These are phyloP conservation scores for Phaeophleospora eucalypticola DNA, from an alignment of 2,329 filamentous ascomycete species.

Conservation along the genomic window DNA sequence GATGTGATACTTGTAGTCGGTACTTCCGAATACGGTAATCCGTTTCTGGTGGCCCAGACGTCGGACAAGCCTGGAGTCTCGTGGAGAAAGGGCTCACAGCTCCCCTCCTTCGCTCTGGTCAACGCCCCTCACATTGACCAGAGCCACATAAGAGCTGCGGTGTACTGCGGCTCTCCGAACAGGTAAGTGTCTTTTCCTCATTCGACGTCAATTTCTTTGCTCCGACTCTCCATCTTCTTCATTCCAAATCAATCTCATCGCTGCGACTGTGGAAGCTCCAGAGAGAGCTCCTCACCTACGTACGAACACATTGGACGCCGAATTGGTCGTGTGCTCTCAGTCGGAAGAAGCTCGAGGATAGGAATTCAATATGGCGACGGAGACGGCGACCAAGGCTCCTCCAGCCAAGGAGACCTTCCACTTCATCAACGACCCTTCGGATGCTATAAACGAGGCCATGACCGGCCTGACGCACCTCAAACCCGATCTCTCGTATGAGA, in stretches of 20 bases:
- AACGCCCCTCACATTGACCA: slow-evolving; percentile 8
- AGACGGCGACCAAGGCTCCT: slow-evolving; percentile 19
- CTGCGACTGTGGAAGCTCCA: too few relatives aligned
- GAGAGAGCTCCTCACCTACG: too few relatives aligned
- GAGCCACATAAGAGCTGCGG: slow-evolving; percentile 7
- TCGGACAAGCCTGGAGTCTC: too few relatives aligned
- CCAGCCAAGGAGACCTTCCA: slow-evolving; percentile 35
- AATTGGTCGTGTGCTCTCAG: background rate
- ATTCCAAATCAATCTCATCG: too few relatives aligned
- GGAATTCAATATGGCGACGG: slow-evolving; percentile 20
- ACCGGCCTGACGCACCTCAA: slow-evolving; percentile 34
- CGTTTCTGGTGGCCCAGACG: too few relatives aligned
- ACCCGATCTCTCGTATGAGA: slow-evolving; percentile 31
- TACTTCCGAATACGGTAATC: too few relatives aligned
- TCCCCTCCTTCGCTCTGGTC: slow-evolving; percentile 3
- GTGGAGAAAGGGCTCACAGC: too few relatives aligned
- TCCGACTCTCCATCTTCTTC: too few relatives aligned
- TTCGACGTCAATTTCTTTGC: too few relatives aligned
- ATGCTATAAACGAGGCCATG: slow-evolving; percentile 35
- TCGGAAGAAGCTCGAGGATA: background rate
- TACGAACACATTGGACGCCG: background rate
- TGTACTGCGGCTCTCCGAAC: background rate
- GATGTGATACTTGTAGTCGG: too few relatives aligned
- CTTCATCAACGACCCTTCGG: slow-evolving; percentile 34
- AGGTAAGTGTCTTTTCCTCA: too few relatives aligned